Conservation (phyloP, 148 eudicot genomes). For the Cornus controversa region DNA sequence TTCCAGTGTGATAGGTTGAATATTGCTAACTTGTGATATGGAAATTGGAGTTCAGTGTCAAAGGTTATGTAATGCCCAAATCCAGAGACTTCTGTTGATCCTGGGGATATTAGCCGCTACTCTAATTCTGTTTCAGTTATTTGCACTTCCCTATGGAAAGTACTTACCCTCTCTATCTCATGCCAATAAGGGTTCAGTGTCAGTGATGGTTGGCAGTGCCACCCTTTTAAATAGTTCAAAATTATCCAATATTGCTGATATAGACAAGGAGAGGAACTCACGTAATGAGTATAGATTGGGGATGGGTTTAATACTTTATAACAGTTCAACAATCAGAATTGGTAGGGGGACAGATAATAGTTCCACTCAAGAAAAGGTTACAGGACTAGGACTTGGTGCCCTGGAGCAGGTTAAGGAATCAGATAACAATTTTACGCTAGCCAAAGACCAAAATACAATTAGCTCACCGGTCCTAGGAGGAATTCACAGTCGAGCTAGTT, state of each 20-base stretch:
- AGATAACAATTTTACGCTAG: background rate
- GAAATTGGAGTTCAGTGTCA: slow-evolving; percentile 16
- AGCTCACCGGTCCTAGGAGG: background rate
- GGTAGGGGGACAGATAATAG: slow-evolving; percentile 10
- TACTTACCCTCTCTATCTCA: slow-evolving; percentile 11
- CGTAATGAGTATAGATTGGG: background rate
- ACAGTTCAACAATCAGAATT: slow-evolving; percentile 15
- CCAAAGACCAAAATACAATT: background rate
- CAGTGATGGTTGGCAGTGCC: background rate
- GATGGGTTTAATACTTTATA: slow-evolving; percentile 11
- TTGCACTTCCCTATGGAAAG: slow-evolving; percentile 24
- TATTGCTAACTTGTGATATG: slow-evolving; percentile 22
- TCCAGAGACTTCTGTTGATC: slow-evolving; percentile 28
- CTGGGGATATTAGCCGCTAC: slow-evolving; percentile 30
- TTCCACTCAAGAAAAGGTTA: slow-evolving; percentile 6
- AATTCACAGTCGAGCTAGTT: background rate
- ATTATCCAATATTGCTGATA: background rate
- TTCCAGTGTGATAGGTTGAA: background rate
- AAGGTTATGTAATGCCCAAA: slow-evolving; percentile 19
- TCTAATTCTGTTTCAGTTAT: slow-evolving; percentile 35
- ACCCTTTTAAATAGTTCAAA: slow-evolving; percentile 11
- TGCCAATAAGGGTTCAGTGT: slow-evolving; percentile 11
- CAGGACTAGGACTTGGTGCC: background rate
- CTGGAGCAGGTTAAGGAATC: background rate
- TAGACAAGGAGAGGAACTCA: background rate